A percentile compares a stretch with the other conserved stretches of the same genome.
These are phyloP conservation scores for Fusarium sp. DNA, from an alignment of 2,329 filamentous ascomycete species.

Conservation along the genomic window DNA sequence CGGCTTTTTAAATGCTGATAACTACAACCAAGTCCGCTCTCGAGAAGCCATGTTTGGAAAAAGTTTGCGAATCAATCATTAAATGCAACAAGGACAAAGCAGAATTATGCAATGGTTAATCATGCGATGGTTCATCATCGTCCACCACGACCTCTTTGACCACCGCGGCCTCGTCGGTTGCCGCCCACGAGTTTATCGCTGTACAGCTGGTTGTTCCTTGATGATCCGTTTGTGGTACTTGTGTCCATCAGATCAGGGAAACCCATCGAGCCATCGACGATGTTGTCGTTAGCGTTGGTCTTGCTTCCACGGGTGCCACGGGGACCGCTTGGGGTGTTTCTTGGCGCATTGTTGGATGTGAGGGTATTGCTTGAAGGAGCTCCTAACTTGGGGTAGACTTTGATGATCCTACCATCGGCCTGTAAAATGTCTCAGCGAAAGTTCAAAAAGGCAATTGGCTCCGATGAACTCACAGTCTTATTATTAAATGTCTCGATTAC, in stretches of 20 bases:
- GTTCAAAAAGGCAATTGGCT: background rate
- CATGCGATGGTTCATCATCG: slow-evolving; percentile 24
- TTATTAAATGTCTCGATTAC: slow-evolving; percentile 83
- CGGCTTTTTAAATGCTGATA: slow-evolving; percentile 30
- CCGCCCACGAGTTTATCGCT: slow-evolving; percentile 61
- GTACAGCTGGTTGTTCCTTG: slow-evolving; percentile 59
- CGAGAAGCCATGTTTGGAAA: background rate
- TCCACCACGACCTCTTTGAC: slow-evolving; percentile 43
- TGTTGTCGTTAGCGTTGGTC: slow-evolving; percentile 50
- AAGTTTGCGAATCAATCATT: background rate
- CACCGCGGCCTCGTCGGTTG: slow-evolving; percentile 47
- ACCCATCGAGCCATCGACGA: slow-evolving; percentile 67
- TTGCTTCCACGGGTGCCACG: slow-evolving; percentile 45
- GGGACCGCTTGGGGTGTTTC: slow-evolving; percentile 50
- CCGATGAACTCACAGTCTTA: slow-evolving; percentile 66
- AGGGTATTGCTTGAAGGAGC: slow-evolving; percentile 42
- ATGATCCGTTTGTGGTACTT: slow-evolving; percentile 36
- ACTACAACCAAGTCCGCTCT: background rate
- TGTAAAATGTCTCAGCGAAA: slow-evolving; percentile 44
- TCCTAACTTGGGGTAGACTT: slow-evolving; percentile 77
- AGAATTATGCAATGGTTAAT: background rate
- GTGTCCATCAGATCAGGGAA: slow-evolving; percentile 63
- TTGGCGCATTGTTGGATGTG: slow-evolving; percentile 27
- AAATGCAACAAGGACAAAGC: background rate
- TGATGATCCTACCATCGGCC: slow-evolving; percentile 80